A percentile compares a stretch with the other conserved stretches of the same genome.
phyloP scores from a whole-genome alignment of 352 stramenopile species.

The Phytopythium ostracodes region DNA sequence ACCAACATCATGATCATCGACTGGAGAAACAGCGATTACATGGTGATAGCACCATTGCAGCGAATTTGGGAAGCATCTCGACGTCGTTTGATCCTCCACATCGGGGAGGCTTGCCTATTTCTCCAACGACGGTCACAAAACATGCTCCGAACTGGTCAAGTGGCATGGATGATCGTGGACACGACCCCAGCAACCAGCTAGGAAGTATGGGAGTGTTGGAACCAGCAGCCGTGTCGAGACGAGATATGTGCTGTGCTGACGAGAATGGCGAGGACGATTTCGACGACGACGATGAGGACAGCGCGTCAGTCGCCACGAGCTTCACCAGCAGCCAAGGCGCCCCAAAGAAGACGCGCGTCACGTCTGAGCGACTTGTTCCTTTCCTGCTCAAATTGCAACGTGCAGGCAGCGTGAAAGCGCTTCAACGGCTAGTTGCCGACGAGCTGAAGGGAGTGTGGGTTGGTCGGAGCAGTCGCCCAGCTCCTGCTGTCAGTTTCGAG shows the following conservation, averaged over 20 bases:
- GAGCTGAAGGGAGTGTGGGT: not conserved
- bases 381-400: not conserved
- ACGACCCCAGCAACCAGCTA: not conserved
- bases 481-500: not conserved
- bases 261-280: not conserved
- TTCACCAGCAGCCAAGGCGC: not conserved
- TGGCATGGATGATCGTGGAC: not conserved
- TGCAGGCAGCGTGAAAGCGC: not conserved
- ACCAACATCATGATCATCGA: not conserved
- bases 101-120: not conserved
- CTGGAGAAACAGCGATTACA: not conserved
- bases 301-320: not conserved
- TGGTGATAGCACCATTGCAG: not conserved
- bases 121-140: no score
- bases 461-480: not conserved
- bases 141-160: not conserved
- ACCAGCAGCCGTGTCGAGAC: not conserved
- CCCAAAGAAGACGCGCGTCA: not conserved
- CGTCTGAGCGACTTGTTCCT: not conserved
- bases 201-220: not conserved
- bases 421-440: conserved; percentile 1
- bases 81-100: not conserved
- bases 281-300: not conserved
- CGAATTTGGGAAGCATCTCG: not conserved
- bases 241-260: not conserved